Percentiles rank a stretch among this genome's conserved stretches.
These are phyloP conservation scores for Fusarium palustre DNA, from an alignment of 2,329 filamentous ascomycete genomes.

Conservation along the genomic window DNA sequence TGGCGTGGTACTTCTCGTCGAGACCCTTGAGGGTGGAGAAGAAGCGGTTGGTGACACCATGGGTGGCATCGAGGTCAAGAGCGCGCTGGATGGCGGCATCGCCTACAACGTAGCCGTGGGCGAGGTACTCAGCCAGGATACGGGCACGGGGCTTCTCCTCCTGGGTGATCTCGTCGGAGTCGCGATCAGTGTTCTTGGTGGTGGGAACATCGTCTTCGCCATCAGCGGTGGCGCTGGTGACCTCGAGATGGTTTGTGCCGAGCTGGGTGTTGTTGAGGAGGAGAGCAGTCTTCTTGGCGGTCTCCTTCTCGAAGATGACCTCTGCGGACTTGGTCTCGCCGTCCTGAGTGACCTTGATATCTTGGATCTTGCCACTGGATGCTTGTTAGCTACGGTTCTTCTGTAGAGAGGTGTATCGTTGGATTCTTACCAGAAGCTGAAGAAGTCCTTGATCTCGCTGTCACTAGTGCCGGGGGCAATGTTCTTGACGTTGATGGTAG, in stretches of 20 bases:
- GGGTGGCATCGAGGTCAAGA: conserved; percentile 88
- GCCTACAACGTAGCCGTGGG: conserved; percentile 89
- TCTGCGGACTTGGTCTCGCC: conserved; percentile 82
- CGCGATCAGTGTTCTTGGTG: conserved; percentile 66
- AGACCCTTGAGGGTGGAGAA: conserved; percentile 79
- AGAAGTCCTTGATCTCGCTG: conserved; percentile 95
- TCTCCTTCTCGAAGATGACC: conserved; percentile 97
- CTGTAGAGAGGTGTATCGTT: not conserved
- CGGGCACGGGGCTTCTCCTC: conserved; percentile 97
- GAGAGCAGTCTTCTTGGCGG: conserved; percentile 94
- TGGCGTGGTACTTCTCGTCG: conserved; percentile 87
- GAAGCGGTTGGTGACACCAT: conserved; percentile 87
- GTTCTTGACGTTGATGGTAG: conserved; percentile 88
- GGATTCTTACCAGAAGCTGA: conserved; percentile 84
- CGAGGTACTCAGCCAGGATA: conserved; percentile 95
- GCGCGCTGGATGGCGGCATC: conserved; percentile 81
- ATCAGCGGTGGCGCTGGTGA: conserved; percentile 75
- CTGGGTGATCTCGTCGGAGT: conserved; percentile 81
- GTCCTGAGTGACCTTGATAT: conserved; percentile 78
- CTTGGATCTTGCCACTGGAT: conserved; percentile 87
- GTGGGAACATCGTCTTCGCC: conserved; percentile 70
- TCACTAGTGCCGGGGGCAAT: conserved; percentile 86
- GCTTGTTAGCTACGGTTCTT: conserved; percentile 32
- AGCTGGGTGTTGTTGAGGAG: conserved; percentile 98
- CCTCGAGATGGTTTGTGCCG: conserved; percentile 83